A percentile compares a stretch with the other conserved stretches of the same genome.
These are phyloP conservation scores for Dioscorea zingiberensis DNA, from an alignment of 106 monocot genomes.

Conservation along the genomic window DNA sequence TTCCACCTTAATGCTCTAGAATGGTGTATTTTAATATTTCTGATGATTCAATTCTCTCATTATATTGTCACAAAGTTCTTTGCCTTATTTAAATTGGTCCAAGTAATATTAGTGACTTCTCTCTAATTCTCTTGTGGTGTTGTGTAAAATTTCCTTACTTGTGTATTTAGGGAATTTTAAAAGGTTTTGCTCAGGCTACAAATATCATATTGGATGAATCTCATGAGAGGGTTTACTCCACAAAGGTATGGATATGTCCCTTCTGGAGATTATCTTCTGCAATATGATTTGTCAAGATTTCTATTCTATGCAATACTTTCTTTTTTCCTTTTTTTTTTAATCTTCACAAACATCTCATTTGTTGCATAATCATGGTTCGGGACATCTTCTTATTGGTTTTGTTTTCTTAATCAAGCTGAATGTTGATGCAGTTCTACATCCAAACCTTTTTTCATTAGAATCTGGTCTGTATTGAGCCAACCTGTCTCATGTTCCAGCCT, in stretches of 20 bases:
- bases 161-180: slow-evolving; percentile 68
- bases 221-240: slow-evolving; percentile 92
- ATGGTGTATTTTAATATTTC: background rate
- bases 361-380: background rate
- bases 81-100: background rate
- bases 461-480: no score
- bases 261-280: background rate
- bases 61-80: background rate
- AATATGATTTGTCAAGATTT: no score
- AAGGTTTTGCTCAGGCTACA: slow-evolving; percentile 95
- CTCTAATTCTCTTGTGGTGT: background rate
- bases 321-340: no score
- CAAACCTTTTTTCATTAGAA: no score
- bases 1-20: background rate
- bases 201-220: slow-evolving; percentile 98
- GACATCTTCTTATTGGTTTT: no score
- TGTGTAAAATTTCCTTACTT: background rate
- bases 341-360: background rate
- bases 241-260: slow-evolving; percentile 44
- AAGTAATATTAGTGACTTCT: background rate
- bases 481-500: no score
- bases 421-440: no score
- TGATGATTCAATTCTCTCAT: background rate
- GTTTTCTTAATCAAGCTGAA: no score
- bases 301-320: background rate